Percentiles rank a stretch among this genome's conserved stretches.
phyloP scores from a whole-genome alignment of 202 grass and related monocot species.

The Saccharum hybrid region DNA sequence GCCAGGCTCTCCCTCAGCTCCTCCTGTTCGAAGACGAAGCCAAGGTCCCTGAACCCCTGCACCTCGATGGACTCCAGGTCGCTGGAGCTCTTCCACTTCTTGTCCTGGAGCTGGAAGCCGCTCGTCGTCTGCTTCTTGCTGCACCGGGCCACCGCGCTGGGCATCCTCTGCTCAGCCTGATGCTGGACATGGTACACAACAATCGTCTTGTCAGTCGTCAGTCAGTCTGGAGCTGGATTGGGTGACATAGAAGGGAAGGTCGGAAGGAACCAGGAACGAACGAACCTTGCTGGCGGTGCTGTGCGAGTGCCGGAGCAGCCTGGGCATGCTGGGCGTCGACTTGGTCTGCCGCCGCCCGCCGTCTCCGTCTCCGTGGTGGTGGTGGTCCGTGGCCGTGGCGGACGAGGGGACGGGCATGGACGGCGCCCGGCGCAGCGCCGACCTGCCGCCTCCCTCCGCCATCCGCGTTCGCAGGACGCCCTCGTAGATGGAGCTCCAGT shows the following conservation, averaged over 20 bases:
- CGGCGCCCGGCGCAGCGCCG: too few relatives aligned
- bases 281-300: constrained; percentile 31
- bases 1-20: constrained; percentile 55
- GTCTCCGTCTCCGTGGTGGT: too few relatives aligned
- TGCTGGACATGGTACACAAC: too few relatives aligned
- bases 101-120: constrained; percentile 32
- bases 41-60: constrained; percentile 90
- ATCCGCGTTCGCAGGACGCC: too few relatives aligned
- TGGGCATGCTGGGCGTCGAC: constrained; percentile 26
- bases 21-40: constrained; percentile 82
- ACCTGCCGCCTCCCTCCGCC: too few relatives aligned
- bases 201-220: too few relatives aligned
- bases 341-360: neutral
- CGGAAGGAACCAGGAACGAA: too few relatives aligned
- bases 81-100: constrained; percentile 67
- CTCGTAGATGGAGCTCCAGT: too few relatives aligned
- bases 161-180: neutral
- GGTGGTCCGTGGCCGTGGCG: neutral
- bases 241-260: too few relatives aligned
- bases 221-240: too few relatives aligned
- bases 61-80: constrained; percentile 85
- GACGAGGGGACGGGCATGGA: constrained; percentile 7
- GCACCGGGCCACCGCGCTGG: too few relatives aligned
- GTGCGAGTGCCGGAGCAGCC: constrained; percentile 51
- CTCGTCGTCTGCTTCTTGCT: neutral